These are phyloP conservation scores for Micractinium sp. DNA, from an alignment of 139 green algal genomes.

Conservation along the genomic window DNA sequence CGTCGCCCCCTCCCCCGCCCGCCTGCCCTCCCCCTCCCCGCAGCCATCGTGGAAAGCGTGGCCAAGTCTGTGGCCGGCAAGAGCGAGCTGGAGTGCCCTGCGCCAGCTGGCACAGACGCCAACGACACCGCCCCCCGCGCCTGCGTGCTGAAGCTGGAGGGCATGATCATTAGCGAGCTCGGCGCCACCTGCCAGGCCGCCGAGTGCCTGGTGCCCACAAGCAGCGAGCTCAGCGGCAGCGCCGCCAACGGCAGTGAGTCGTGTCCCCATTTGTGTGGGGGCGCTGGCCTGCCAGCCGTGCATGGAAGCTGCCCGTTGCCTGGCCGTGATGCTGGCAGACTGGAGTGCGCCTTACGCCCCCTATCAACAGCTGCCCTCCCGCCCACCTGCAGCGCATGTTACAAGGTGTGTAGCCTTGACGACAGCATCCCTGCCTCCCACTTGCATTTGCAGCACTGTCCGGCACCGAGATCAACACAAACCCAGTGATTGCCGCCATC, in stretches of 20 bases:
- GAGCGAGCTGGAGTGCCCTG: slow-evolving; percentile 12
- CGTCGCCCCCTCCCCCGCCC: neutral
- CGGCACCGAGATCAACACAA: neutral
- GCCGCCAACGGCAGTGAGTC: neutral
- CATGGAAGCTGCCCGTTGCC: too few relatives aligned
- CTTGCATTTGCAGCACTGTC: neutral
- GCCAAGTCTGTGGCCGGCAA: neutral
- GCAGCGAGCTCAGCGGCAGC: neutral
- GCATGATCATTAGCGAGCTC: slow-evolving; percentile 34
- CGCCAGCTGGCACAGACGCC: neutral
- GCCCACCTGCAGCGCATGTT: too few relatives aligned
- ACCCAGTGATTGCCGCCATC: slow-evolving; percentile 55
- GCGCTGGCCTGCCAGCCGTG: neutral
- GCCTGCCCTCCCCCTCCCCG: neutral
- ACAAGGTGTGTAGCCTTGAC: too few relatives aligned
- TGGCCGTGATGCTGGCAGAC: too few relatives aligned
- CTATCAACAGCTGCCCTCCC: too few relatives aligned
- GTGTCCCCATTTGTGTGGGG: too few relatives aligned
- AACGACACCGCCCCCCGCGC: neutral
- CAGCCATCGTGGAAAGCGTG: slow-evolving; percentile 23
- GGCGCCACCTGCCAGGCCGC: slow-evolving; percentile 27
- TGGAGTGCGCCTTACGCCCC: too few relatives aligned
- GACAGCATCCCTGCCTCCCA: too few relatives aligned
- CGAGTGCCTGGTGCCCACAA: slow-evolving; percentile 41
- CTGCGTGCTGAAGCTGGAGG: slow-evolving; percentile 36